Base-by-base conservation (phyloP, 257 asterid genomes). In the Catharanthus roseus region DNA sequence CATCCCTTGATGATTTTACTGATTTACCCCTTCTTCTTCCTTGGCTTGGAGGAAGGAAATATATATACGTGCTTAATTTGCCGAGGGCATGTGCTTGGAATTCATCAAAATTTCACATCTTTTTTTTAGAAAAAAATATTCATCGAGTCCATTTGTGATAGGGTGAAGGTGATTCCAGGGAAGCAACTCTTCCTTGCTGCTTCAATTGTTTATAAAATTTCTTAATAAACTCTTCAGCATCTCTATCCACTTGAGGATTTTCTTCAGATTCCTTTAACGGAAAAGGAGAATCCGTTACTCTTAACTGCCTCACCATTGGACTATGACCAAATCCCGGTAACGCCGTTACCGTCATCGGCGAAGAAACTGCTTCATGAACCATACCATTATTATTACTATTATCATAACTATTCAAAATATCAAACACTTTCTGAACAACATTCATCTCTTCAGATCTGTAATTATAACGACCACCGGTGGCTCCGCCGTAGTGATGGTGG, bases 201-300 rank as follows among this genome's bases (percentile, higher is more conserved):
- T 68, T 79, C 79, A 79, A 73, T 0, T 71, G 78, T 38, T 68
- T 78, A 23, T 79, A 79, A 31, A 82, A 78, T 28, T 76, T 73
- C 23, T 71, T 82, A 23, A 82, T 82, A 44, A 79, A 82, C 73
- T 82, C 86, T 58, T 82, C 86, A 1, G 86, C 86, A 44, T 80
- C 88, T 41, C 69, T 67, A 49, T 84, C 86, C 64, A 84, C 86
- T 50, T 84, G 84, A 16, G 77, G 69, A 39, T 74, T 67, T 45
- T 81, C 86, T 38, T 71, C 86, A 0, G 34, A 38, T 10, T 84
- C 86, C 74, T 74, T 84, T 18, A 84, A 1, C 11, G 85, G 77
- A 47, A 74, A 84, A 2, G 88, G 88, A 38, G 88, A 84, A 71
- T 84, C 88, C 18, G 84, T 81, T 1, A 81, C 80, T 39, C 86